Base-by-base conservation (phyloP, 164 flowering plant species). In the Amborella trichopoda region DNA sequence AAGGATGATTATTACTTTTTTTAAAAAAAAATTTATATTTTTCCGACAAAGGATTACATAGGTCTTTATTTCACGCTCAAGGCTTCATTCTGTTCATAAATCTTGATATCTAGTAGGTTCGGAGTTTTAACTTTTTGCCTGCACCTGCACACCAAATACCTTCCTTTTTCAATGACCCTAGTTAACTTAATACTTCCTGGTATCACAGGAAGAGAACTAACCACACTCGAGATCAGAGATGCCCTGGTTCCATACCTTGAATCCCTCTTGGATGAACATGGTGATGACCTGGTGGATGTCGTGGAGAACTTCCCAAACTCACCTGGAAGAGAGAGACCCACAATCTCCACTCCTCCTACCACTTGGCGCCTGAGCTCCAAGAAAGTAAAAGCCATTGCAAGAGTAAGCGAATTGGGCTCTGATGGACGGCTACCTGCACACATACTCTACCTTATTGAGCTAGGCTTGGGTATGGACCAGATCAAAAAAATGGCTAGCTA, bases 61-160 rank as follows among this genome's bases (percentile, higher is more conserved):
- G n/a, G n/a, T n/a, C n/a, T n/a, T n/a, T n/a, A n/a, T n/a, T n/a
- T n/a, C n/a, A 48, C 68, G 80, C 19, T 73, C 81, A 16, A 74
- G 66, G 65, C 97, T 89, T 59, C 95, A 78, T 63, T 68, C 78
- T 40, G 60, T 80, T 46, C 77, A 82, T 62, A 82, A 75, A 67
- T 59, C 93, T 54, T 78, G 93, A 24, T 84, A 84, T 60, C 83
- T 84, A 59, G 90, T 82, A 80, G 97, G 97, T 89, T 76, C 57
- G 93, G 57, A 8, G 8, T 44, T 39, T 24, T 38, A n/a, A n/a
- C n/a, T n/a, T n/a, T n/a, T n/a, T n/a, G n/a, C n/a, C n/a, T n/a
- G n/a, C n/a, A n/a, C n/a, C n/a, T n/a, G n/a, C n/a, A n/a, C n/a
- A n/a, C n/a, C n/a, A n/a, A n/a, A n/a, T n/a, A n/a, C n/a, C n/a